Evolutionary conservation across 352 stramenopile genomes (phyloP), one percentile per base, ranked within the genome.

Genomic region (Globisporangium apiculatum): DNA sequence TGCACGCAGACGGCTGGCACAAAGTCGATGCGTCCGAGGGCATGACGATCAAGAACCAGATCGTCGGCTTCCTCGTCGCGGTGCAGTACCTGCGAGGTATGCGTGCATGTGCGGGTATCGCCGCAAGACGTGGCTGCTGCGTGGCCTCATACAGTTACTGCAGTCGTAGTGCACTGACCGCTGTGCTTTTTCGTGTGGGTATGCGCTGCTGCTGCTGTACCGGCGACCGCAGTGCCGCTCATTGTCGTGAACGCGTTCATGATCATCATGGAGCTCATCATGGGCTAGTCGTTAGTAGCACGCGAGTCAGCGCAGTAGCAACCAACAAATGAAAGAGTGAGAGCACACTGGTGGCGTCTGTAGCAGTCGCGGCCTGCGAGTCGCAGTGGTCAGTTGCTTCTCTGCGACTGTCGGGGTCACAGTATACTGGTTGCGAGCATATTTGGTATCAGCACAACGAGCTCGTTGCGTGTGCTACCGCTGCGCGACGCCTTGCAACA

Each of bases 11-110:
- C 73, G 83, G 86, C 4, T 95, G 83, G 83, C 78, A 95, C 67
- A 75, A 79, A 53, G 73, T 94, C 53, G 84, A 94, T 45, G 78
- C 83, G 45, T 83, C 79, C 24, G 70, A 94, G 54, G 86, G 86
- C 53, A 76, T 86, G 78, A 89, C 81, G 40, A 76, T 94, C 57
- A 94, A 94, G 71, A 95, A 95, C 68, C 86, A 95, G 66, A 65
- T 92, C 64, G 71, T 94, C 37, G 83, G 86, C 50, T 89, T 95
- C 57, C 69, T 95, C 31, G 72, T 90, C 37, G 83, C 86, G 5
- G 83, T 95, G 54, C 86, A 91, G 65, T 95, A 92, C 73, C 62
- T 95, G 31, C 69, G 86, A 64, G 75, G 85, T 95, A 77, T 51
- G 76, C 53, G 5, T 60, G 14, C 24, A 17, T 49, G 14, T 31